Conservation (phyloP, 352 stramenopile species). For the Phytophthora ohioensis region DNA sequence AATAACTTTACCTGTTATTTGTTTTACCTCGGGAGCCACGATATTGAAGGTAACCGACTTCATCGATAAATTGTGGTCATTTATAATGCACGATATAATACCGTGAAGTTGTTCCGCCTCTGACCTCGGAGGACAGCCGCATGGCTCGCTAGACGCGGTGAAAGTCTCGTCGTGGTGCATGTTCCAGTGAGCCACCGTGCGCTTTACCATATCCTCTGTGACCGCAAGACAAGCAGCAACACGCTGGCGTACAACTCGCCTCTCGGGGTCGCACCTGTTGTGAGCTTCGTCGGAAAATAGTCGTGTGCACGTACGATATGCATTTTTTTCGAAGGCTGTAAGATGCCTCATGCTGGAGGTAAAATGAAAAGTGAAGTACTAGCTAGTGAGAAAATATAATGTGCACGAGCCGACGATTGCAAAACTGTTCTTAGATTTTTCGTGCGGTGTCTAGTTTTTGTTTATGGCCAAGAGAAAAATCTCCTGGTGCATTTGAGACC, state of each 20-base stretch:
- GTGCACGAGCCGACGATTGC: too few relatives aligned
- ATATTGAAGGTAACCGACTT: not conserved
- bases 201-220: not conserved
- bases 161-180: not conserved
- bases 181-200: not conserved
- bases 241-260: not conserved
- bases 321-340: too few relatives aligned
- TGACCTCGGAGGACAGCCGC: not conserved
- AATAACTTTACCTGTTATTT: too few relatives aligned
- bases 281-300: too few relatives aligned
- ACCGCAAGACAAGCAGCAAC: constrained; percentile 1
- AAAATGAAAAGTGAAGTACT: too few relatives aligned
- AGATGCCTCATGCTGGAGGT: too few relatives aligned
- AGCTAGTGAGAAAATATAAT: too few relatives aligned
- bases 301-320: too few relatives aligned
- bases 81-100: constrained; percentile 9
- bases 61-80: constrained; percentile 9
- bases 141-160: not conserved
- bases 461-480: too few relatives aligned
- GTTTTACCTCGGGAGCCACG: not conserved
- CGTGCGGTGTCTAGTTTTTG: too few relatives aligned
- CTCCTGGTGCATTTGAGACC: too few relatives aligned
- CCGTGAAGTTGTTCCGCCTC: constrained; percentile 5
- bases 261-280: not conserved
- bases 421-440: too few relatives aligned